phyloP scores from a whole-genome alignment of 306 rosid species.

The Canavalia ensiformis region DNA sequence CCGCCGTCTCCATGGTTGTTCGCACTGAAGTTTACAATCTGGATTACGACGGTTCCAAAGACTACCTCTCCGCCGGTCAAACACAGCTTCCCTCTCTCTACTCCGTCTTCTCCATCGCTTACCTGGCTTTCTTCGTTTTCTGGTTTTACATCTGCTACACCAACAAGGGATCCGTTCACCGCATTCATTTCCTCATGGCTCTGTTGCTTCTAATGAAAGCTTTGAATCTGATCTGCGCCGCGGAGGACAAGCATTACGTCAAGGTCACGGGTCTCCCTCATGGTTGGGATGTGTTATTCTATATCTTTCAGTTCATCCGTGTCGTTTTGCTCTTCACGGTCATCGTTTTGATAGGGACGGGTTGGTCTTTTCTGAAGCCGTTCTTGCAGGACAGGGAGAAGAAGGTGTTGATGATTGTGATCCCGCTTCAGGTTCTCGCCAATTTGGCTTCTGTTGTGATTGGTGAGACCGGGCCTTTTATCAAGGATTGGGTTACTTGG shows the following conservation, averaged over 20 bases:
- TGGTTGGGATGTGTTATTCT: constrained; percentile 94
- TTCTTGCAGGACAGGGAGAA: constrained; percentile 92
- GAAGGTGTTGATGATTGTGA: constrained; percentile 94
- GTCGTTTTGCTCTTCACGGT: constrained; percentile 82
- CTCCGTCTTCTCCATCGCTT: constrained; percentile 64
- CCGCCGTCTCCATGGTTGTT: constrained; percentile 81
- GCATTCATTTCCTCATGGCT: constrained; percentile 84
- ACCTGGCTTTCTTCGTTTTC: constrained; percentile 63
- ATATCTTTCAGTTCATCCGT: constrained; percentile 88
- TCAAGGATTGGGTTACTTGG: constrained; percentile 97
- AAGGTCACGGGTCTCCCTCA: constrained; percentile 90
- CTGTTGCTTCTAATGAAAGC: constrained; percentile 75
- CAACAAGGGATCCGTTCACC: constrained; percentile 69
- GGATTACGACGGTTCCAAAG: constrained; percentile 64
- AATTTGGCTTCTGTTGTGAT: constrained; percentile 88
- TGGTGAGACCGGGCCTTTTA: constrained; percentile 93
- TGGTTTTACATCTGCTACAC: constrained; percentile 66
- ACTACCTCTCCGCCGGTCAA: constrained; percentile 88
- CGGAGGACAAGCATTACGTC: constrained; percentile 87
- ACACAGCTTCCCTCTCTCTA: constrained; percentile 80
- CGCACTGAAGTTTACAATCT: constrained; percentile 77
- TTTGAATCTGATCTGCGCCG: constrained; percentile 82
- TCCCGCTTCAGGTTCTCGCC: constrained; percentile 93
- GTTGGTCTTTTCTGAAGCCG: constrained; percentile 91
- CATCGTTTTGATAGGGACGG: constrained; percentile 88